Base-by-base conservation (phyloP, 1,284 basidiomycete species). In the Malassezia pachydermatis region DNA sequence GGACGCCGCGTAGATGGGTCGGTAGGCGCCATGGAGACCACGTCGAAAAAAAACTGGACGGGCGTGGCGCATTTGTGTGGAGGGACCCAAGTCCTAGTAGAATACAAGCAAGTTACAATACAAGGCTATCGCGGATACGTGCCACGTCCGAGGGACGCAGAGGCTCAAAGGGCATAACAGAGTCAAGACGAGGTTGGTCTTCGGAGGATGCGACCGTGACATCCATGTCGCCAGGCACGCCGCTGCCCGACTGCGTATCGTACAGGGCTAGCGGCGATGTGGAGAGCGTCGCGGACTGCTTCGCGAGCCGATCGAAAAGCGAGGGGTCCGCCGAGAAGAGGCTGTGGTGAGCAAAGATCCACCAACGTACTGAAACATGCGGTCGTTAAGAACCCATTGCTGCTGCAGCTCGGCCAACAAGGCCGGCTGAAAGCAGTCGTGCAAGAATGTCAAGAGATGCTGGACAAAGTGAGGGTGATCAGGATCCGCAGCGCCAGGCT, bases 221-320 rank as follows among this genome's bases (percentile, higher is more conserved):
- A 25, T 46, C 39, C 22, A 30, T n/a, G 30, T 52, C 50, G 20
- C 44, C 50, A 16, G 50, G 50, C 3, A 52, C 23, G n/a, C 45
- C 45, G 28, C 50, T 45, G 39, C 44, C 50, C 1, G 41, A 37
- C 4, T 41, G 34, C 3, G 28, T 20, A 39, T 52, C 50, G 32
- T 37, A 52, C 2, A 52, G 45, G 4, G 39, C 20, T 10, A 41
- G 3, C 0, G 40, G 17, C 2, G 50, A 25, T 1, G 20, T 43
- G 10, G 50, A 52, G 7, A 52, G 33, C 11, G 17, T 24, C 1
- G 45, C 50, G 2, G 44, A 47, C 25, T 47, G 44, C 10, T 19
- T 24, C 6, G 50, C 50, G n/a, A 52, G 45, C 8, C 27, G 38
- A 1, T 24, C 30, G 33, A 52, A 52, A 1, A 47, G 33, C 1